Evolutionary conservation across 306 rosid genomes (phyloP), one percentile per base, ranked within the genome.

Genomic region (Citrullus mucosospermus): DNA sequence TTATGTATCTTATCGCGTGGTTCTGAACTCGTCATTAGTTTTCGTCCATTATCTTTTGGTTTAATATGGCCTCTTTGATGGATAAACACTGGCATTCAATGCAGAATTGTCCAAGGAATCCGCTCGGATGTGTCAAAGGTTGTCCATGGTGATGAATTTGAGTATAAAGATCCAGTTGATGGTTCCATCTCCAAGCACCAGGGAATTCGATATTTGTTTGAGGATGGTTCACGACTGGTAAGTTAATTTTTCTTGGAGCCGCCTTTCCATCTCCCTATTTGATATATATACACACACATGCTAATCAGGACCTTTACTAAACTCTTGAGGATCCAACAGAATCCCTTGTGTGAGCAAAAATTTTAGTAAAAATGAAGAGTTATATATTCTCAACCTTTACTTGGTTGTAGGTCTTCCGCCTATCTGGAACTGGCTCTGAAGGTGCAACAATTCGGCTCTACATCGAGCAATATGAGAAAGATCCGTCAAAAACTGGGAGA

Each of bases 141-240:
- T 81, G 91, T 81, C 75, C 63, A 81, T 11, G 99, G 81, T 77
- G 98, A 96, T 85, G 99, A 96, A 75, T 96, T 96, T 77, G 99
- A 96, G 67, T 96, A 96, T 87, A 92, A 91, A 73, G 99, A 96
- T 86, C 88, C 98, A 15, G 96, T 96, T 79, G 99, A 92, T 80
- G 93, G 97, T 16, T 96, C 97, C 81, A 58, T 96, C 75, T 92
- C 98, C 48, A 91, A 91, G 80, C 97, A 96, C 84, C 99, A 96
- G 85, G 99, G 98, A 60, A 92, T 96, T 82, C 92, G 99, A 65
- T 96, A 96, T 84, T 78, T 96, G 87, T 96, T 96, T 74, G 96
- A 88, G 93, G 99, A 96, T 77, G 99, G 99, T 53, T 96, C 99
- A 32, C 89, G 98, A 88, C 87, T 96, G 97, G 99, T 96, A 82